Conservation (phyloP, 2,329 filamentous ascomycete species). For the Pyrenophora teres region DNA sequence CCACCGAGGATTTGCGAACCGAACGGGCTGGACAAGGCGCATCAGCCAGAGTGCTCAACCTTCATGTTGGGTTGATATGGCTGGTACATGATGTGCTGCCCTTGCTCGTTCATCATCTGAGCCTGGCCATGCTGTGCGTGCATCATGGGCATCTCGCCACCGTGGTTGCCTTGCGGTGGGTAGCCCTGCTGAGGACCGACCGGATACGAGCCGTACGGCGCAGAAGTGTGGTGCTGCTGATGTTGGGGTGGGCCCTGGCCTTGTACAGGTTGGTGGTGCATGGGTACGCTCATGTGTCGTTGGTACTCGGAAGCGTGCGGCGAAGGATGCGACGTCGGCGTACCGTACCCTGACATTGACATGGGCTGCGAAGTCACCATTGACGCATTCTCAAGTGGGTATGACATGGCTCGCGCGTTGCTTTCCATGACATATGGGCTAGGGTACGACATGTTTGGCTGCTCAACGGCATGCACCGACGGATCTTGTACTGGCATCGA, state of each 20-base stretch:
- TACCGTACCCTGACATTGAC: conserved; percentile 46
- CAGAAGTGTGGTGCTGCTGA: conserved; percentile 36
- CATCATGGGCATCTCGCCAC: conserved; percentile 47
- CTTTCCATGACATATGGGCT: conserved; percentile 46
- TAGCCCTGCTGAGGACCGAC: conserved; percentile 38
- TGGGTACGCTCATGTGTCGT: conserved; percentile 45
- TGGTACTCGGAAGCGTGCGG: conserved; percentile 46
- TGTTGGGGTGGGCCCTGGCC: conserved; percentile 30
- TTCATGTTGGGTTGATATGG: conserved; percentile 47
- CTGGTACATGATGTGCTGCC: conserved; percentile 49
- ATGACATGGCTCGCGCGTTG: conserved; percentile 47
- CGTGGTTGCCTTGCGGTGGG: conserved; percentile 42
- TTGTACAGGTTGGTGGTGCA: conserved; percentile 39
- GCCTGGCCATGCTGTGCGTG: conserved; percentile 38
- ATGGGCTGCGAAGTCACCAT: conserved; percentile 46
- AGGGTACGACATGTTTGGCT: conserved; percentile 38
- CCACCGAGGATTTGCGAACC: conserved; percentile 10
- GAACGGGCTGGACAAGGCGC: conserved; percentile 7
- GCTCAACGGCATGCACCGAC: conserved; percentile 39
- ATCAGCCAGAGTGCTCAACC: conserved; percentile 41
- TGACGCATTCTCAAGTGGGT: conserved; percentile 45
- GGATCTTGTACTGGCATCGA: conserved; percentile 42
- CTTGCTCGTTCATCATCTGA: conserved; percentile 47
- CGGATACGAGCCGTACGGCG: conserved; percentile 37
- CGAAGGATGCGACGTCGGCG: conserved; percentile 44